Evolutionary conservation across 2,329 filamentous ascomycete species (phyloP).

Genomic region (Phialophora chinensis): DNA sequence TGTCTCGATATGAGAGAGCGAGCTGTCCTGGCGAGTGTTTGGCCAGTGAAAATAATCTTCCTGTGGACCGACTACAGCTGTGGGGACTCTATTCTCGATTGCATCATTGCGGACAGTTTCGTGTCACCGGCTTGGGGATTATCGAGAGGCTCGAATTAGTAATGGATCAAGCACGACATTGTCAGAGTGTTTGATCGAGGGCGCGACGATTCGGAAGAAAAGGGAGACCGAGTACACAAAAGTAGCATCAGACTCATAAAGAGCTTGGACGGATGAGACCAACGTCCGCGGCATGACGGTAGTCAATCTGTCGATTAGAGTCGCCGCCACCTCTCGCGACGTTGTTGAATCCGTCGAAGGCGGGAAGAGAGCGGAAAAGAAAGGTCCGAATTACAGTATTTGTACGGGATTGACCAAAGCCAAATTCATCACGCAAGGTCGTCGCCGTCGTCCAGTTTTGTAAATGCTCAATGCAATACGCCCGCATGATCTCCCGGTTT

Average conservation of each 20-base stretch:
- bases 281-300: neutral
- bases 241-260: neutral
- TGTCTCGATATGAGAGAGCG: neutral
- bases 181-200: neutral
- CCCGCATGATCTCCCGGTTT: neutral
- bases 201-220: neutral
- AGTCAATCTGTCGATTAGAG: neutral
- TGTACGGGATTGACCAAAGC: neutral
- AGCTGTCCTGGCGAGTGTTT: neutral
- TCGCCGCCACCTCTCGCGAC: neutral
- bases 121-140: neutral
- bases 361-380: neutral
- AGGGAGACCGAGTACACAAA: neutral
- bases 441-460: neutral
- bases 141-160: neutral
- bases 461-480: neutral
- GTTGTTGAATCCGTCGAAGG: neutral
- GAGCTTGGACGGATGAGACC: neutral
- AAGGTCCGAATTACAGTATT: neutral
- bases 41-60: neutral
- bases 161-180: neutral
- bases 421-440: neutral
- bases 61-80: no score
- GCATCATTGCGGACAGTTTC: neutral
- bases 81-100: neutral